Evolutionary conservation across 108 stramenopile species (phyloP).

Genomic region (Skeletonema potamos): DNA sequence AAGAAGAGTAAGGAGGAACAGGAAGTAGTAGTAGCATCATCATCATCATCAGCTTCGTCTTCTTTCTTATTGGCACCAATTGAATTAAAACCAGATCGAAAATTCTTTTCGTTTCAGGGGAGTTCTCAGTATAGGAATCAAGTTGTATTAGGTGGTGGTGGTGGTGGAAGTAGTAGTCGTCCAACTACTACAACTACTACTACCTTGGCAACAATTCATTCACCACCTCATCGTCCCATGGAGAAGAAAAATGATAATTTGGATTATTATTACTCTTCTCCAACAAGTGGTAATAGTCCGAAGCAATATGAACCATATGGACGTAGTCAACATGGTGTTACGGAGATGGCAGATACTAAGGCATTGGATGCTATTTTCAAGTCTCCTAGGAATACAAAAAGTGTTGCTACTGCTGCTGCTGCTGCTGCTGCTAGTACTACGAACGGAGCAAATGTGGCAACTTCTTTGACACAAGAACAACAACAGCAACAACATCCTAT

Average conservation of each 20-base stretch:
- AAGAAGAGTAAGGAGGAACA: too few species aligned
- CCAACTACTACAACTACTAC: not conserved
- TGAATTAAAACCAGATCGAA: constrained; percentile 19
- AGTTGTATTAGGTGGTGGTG: not conserved
- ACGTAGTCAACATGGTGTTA: constrained; percentile 32
- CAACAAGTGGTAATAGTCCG: not conserved
- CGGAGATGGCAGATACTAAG: constrained; percentile 32
- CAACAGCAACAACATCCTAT: not conserved
- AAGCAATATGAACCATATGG: constrained; percentile 12
- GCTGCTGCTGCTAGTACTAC: not conserved
- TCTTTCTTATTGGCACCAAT: constrained; percentile 15
- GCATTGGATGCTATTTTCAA: constrained; percentile 49
- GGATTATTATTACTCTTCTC: not conserved
- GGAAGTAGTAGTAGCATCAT: too few species aligned
- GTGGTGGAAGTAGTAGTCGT: not conserved
- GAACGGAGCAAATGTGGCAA: not conserved
- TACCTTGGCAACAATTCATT: not conserved
- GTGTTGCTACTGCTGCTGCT: not conserved
- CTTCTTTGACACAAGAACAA: too few species aligned
- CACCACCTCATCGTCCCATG: constrained; percentile 1
- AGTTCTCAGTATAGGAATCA: constrained; percentile 13
- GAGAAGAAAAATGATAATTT: not conserved
- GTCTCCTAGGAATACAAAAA: not conserved
- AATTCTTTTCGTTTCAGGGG: constrained; percentile 37
- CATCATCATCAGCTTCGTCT: too few species aligned